Evolutionary conservation across 768 basidiomycete genomes (phyloP).

Genomic region (Mycena epipterygia): DNA sequence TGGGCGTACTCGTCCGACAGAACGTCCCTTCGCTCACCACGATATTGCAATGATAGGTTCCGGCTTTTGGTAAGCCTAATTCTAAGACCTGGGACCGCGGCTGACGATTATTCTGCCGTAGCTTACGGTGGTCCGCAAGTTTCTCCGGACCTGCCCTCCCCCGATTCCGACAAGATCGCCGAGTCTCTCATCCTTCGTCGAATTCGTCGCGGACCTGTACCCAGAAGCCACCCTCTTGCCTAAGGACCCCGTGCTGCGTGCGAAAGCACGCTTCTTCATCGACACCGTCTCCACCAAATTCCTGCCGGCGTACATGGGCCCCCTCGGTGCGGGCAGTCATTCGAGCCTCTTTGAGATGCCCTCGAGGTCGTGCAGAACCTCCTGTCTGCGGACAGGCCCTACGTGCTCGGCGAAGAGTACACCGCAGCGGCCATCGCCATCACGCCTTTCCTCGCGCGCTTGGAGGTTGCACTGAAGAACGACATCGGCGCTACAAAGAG

Average conservation of each 20-base stretch:
- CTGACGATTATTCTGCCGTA: conserved; percentile 36
- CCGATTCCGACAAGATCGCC: no score
- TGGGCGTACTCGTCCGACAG: conserved; percentile 35
- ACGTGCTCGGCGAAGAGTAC: no score
- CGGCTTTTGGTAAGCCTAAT: conserved; percentile 1
- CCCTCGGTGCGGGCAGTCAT: conserved; percentile 55
- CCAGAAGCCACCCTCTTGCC: no score
- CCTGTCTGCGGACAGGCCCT: conserved; percentile 60
- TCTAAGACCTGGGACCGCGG: no score
- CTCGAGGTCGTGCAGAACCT: conserved; percentile 64
- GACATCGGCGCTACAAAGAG: conserved; percentile 65
- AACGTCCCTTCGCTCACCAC: no score
- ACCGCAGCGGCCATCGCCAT: conserved; percentile 75
- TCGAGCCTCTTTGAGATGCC: conserved; percentile 54
- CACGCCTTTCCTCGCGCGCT: conserved; percentile 70
- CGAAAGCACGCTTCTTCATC: conserved; percentile 74
- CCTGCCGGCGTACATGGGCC: conserved; percentile 51
- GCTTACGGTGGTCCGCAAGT: conserved; percentile 75
- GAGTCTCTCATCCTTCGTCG: no score
- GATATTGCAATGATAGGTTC: not conserved
- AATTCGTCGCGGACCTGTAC: no score
- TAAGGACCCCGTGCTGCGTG: conserved; percentile 66
- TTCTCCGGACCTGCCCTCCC: conserved; percentile 67
- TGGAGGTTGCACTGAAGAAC: conserved; percentile 58
- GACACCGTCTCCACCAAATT: conserved; percentile 66